These are phyloP conservation scores for Ophiosphaerella korrae DNA, from an alignment of 2,329 filamentous ascomycete genomes.

Conservation along the genomic window DNA sequence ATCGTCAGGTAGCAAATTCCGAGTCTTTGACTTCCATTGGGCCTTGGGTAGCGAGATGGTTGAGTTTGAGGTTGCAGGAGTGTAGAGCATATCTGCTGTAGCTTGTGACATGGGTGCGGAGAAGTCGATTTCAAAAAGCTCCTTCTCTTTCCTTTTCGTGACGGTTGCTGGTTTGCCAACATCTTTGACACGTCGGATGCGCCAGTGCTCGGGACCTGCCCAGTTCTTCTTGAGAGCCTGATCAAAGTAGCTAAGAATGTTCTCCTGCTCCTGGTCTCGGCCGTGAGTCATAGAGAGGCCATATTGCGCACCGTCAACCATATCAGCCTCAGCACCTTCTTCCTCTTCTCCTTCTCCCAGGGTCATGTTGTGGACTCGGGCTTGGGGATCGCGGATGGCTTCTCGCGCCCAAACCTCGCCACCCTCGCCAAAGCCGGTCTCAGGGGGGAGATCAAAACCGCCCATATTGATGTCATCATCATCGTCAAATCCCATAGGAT, in stretches of 20 bases:
- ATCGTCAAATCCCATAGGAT: slow-evolving; percentile 80
- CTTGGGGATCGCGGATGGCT: slow-evolving; percentile 83
- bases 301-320: slow-evolving; percentile 68
- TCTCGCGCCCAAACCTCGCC: slow-evolving; percentile 95
- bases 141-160: slow-evolving; percentile 86
- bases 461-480: slow-evolving; percentile 64
- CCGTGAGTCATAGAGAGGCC: slow-evolving; percentile 77
- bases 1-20: slow-evolving; percentile 93
- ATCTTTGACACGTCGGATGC: slow-evolving; percentile 89
- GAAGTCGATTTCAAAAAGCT: slow-evolving; percentile 95
- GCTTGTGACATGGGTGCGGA: slow-evolving; percentile 71
- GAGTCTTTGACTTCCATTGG: slow-evolving; percentile 92
- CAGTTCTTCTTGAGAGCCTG: slow-evolving; percentile 96
- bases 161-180: slow-evolving; percentile 62
- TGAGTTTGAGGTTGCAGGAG: slow-evolving; percentile 77
- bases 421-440: slow-evolving; percentile 90
- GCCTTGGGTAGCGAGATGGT: slow-evolving; percentile 87
- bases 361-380: slow-evolving; percentile 74
- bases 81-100: slow-evolving; percentile 78
- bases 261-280: slow-evolving; percentile 77
- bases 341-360: slow-evolving; percentile 61
- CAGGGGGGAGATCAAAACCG: slow-evolving; percentile 62
- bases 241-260: slow-evolving; percentile 98
- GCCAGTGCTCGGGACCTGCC: slow-evolving; percentile 98
- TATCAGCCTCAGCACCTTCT: slow-evolving; percentile 54